Percentiles rank a stretch among this genome's conserved stretches.
Conservation (phyloP, 495 filamentous ascomycete species). For the Alectoria sarmentosa region DNA sequence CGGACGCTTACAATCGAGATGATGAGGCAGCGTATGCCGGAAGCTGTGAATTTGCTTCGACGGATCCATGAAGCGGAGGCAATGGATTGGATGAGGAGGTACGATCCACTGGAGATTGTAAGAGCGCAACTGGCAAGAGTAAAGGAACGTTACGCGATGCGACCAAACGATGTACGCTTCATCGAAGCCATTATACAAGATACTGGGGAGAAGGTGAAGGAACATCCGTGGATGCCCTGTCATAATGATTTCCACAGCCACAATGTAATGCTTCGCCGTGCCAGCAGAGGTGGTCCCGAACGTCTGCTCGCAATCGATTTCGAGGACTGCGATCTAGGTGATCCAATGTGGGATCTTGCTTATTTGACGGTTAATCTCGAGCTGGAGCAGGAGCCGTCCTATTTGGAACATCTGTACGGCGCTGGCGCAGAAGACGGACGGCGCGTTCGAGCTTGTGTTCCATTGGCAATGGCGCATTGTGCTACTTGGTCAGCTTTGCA, state of each 20-base stretch:
- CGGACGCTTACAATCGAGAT: not conserved
- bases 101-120: conserved; percentile 12
- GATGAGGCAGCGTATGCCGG: not conserved
- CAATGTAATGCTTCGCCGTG: conserved; percentile 6
- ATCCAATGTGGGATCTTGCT: conserved; percentile 22
- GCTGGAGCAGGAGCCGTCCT: not conserved
- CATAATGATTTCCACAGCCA: conserved; percentile 21
- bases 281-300: not conserved
- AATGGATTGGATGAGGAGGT: conserved; percentile 7
- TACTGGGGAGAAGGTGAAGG: not conserved
- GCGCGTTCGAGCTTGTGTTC: conserved; percentile 9
- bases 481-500: conserved; percentile 13
- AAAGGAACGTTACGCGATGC: not conserved
- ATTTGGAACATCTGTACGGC: conserved; percentile 1
- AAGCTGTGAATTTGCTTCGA: conserved; percentile 6
- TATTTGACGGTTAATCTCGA: conserved; percentile 17
- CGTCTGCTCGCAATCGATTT: conserved; percentile 15
- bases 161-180: not conserved
- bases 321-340: conserved; percentile 15
- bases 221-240: conserved; percentile 14
- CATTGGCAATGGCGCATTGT: conserved; percentile 14
- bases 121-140: not conserved
- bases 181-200: not conserved
- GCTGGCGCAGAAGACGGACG: not conserved
- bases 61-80: conserved; percentile 4